Evolutionary conservation across 176 grass and related monocot species (phyloP), one percentile per base, ranked within the genome.

Genomic region (Raddia distichophylla): DNA sequence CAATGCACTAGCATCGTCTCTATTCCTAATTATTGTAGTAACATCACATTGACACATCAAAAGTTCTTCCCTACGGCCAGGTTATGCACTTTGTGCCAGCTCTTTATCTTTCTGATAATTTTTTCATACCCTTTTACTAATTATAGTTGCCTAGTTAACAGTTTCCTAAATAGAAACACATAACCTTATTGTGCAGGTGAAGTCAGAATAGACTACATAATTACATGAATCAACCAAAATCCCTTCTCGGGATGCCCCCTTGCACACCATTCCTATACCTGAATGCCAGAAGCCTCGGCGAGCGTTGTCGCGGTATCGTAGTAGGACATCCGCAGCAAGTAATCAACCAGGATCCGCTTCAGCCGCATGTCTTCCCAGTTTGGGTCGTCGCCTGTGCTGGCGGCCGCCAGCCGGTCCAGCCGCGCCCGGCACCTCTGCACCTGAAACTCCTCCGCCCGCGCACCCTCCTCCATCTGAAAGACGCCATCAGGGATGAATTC

Each of bases 291-390:
- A 78, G 37, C 80, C 64, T 93, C 76, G 1, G 87, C 85, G 8
- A 99, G 82, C 19, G 88, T 89, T 20, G 80, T 50, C 3, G 97
- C 93, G 1, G 93, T 85, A 76, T 99, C 83, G 11, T 96, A 99
- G 70, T 96, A 99, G 4, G 91, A 96, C 91, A 99, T 96, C 6
- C 97, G 91, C 51, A 99, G 87, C 97, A 99, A 92, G 81, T 96
- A 99, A 86, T 99, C 97, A 16, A 99, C 92, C n/a, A 99, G 80
- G 80, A 99, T 74, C 70, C 93, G 80, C 82, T 90, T 96, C 44
- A 96, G 87, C 42, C 93, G 86, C 48, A 82, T n/a, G 10, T 88
- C 87, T 32, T 90, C 92, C 91, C 93, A 99, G 55, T 87, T 83
- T 2, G 18, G 48, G 16, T 87, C 84, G 6, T 93, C 87, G 11